Evolutionary conservation across 192 early-diverging fungal genomes (phyloP), one percentile per base, ranked within the genome.

Genomic region (Gamsiella multidivaricata): DNA sequence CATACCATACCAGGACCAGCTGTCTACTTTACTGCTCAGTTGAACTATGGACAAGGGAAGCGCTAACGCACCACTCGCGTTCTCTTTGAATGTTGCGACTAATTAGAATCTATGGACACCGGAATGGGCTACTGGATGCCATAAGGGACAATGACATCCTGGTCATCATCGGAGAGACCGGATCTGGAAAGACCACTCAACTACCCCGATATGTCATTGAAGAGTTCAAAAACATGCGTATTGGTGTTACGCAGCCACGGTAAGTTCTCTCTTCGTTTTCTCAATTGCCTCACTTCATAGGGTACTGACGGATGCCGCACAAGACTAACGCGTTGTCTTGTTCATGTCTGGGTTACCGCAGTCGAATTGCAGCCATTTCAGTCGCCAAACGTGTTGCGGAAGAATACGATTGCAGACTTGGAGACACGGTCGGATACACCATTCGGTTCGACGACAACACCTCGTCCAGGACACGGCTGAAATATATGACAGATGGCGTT

Each of bases 401-500:
- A 72, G 97, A 99, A 65, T 88, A 94, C 50, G 91, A 89, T 45
- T 89, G 89, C 42, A 89, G 87, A 50, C 74, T 99, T 26, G 97
- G 96, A 14, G 70, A 84, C 14, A 86, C 85, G 36, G 92, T 99
- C 2, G 97, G 97, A 14, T 99, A 99, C 65, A 87, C 94, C 0
- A 96, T 99, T 31, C 90, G 97, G 31, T 98, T 97, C 64, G 97
- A 99, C 61, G 97, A 99, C 78, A 93, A 89, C 46, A 98, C 97
- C 17, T 87, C 88, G 7, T 74, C 88, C 0, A 83, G 87, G 53
- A 99, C 97, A 6, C 81, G 84, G n/a, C 90, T 99, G 29, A 96
- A 94, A 73, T 97, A 97, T 82, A 96, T 97, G 94, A 99, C 97
- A 10, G 97, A 98, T 53, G 97, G 97, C 84, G 93, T 98, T 32